Conservation (phyloP, 441 rosid species). For the Codiaeum variegatum region DNA sequence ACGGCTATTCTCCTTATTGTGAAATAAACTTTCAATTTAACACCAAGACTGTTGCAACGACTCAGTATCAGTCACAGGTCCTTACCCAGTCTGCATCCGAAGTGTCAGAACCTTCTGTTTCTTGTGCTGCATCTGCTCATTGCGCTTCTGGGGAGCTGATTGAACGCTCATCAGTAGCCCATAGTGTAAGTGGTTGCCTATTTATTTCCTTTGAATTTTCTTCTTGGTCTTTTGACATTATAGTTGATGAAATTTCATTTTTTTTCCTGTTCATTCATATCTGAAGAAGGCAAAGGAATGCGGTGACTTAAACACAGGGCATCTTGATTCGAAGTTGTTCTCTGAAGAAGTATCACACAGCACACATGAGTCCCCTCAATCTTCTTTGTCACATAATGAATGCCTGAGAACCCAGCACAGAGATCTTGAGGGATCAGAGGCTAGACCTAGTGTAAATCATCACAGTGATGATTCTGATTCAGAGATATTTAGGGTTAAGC, state of each 20-base stretch:
- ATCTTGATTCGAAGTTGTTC: slow-evolving; percentile 30
- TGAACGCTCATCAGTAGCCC: slow-evolving; percentile 33
- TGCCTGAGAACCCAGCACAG: slow-evolving; percentile 22
- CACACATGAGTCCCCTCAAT: slow-evolving; percentile 33
- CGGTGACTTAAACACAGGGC: slow-evolving; percentile 32
- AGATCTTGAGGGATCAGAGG: slow-evolving; percentile 28
- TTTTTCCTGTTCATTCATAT: slow-evolving; percentile 4
- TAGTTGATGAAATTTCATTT: not conserved
- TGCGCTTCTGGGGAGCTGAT: slow-evolving; percentile 39
- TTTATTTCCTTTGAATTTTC: not conserved
- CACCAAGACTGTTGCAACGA: slow-evolving; percentile 23
- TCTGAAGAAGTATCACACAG: slow-evolving; percentile 40
- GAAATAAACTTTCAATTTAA: slow-evolving; percentile 42
- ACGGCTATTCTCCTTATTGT: slow-evolving; percentile 71
- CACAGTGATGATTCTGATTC: slow-evolving; percentile 81
- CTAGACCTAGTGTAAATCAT: slow-evolving; percentile 35
- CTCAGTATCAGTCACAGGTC: slow-evolving; percentile 24
- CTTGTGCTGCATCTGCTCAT: slow-evolving; percentile 45
- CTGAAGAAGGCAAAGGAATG: slow-evolving; percentile 42
- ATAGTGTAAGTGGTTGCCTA: slow-evolving; percentile 39
- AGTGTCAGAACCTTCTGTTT: slow-evolving; percentile 30
- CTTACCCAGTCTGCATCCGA: slow-evolving; percentile 25
- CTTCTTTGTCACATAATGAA: slow-evolving; percentile 40
- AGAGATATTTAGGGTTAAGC: slow-evolving; percentile 86
- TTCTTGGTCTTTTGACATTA: not conserved